Evolutionary conservation across 176 grass and related monocot species (phyloP).

Genomic region (Carex parvula): DNA sequence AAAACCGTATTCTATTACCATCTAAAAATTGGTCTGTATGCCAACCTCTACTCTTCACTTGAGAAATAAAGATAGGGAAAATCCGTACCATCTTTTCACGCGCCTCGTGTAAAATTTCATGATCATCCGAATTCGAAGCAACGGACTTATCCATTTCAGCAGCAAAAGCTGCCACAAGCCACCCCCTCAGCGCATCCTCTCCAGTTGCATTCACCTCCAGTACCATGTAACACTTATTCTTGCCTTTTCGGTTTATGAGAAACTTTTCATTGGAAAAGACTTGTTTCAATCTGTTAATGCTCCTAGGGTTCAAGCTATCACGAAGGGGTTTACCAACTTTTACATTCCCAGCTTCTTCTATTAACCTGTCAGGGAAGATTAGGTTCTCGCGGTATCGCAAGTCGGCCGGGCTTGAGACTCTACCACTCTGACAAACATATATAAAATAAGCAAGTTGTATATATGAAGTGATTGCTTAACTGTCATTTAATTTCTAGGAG

Average conservation of each 20-base stretch:
- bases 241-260: constrained; percentile 42
- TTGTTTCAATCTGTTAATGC: constrained; percentile 41
- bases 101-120: constrained; percentile 36
- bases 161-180: constrained; percentile 78
- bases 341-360: constrained; percentile 73
- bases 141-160: constrained; percentile 55
- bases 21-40: constrained; percentile 90
- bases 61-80: constrained; percentile 56
- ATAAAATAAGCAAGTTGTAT: background rate
- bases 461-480: background rate
- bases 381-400: constrained; percentile 71
- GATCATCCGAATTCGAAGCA: constrained; percentile 2
- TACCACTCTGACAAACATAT: constrained; percentile 47
- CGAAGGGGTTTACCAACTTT: constrained; percentile 61
- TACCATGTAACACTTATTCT: constrained; percentile 48
- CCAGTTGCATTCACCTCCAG: constrained; percentile 69
- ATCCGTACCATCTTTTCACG: constrained; percentile 57
- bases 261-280: constrained; percentile 68
- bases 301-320: constrained; percentile 31
- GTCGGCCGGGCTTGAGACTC: constrained; percentile 82
- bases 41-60: constrained; percentile 74
- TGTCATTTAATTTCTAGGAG: background rate
- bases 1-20: constrained; percentile 58
- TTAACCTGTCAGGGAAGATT: constrained; percentile 54
- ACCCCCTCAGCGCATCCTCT: constrained; percentile 78